Percentiles rank a stretch among this genome's conserved stretches.
Evolutionary conservation across 768 basidiomycete species (phyloP).

Genomic region (Grammothele lineata): DNA sequence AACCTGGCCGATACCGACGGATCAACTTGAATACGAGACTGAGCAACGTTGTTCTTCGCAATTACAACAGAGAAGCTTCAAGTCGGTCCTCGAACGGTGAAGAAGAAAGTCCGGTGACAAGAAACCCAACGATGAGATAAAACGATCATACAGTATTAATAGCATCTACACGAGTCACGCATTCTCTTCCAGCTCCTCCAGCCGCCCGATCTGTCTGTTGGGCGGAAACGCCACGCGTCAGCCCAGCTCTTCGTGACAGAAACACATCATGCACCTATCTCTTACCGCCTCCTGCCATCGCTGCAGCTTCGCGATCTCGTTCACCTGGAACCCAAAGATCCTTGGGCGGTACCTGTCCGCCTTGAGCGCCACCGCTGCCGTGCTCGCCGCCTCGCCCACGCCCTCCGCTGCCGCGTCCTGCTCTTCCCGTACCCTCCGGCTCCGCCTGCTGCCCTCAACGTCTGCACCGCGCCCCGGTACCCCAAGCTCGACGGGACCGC

Average conservation of each 20-base stretch:
- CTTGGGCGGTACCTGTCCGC: slow-evolving; percentile 89
- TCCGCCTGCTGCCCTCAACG: slow-evolving; percentile 27
- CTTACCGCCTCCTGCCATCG: slow-evolving; percentile 94
- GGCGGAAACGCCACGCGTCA: no score
- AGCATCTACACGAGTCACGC: background rate
- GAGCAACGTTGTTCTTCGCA: no score
- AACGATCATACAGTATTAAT: slow-evolving; percentile 10
- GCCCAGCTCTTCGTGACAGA: background rate
- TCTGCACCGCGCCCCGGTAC: slow-evolving; percentile 24
- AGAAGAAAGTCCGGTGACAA: no score
- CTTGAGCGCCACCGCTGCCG: slow-evolving; percentile 79
- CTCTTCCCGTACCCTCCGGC: slow-evolving; percentile 41
- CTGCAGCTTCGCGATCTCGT: slow-evolving; percentile 90
- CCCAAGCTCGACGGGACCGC: slow-evolving; percentile 40
- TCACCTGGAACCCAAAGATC: slow-evolving; percentile 95
- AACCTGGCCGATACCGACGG: no score
- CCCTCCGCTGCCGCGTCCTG: slow-evolving; percentile 45
- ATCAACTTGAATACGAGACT: no score
- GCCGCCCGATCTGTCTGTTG: slow-evolving; percentile 39
- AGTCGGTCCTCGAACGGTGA: no score
- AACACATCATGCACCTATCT: slow-evolving; percentile 56
- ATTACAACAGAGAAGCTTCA: no score
- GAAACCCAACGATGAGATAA: no score
- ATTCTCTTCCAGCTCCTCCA: slow-evolving; percentile 34
- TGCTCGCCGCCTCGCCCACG: slow-evolving; percentile 67